Percentiles rank a stretch among this genome's conserved stretches.
Conservation (phyloP, 148 eudicot genomes). For the Rhododendron williamsianum region DNA sequence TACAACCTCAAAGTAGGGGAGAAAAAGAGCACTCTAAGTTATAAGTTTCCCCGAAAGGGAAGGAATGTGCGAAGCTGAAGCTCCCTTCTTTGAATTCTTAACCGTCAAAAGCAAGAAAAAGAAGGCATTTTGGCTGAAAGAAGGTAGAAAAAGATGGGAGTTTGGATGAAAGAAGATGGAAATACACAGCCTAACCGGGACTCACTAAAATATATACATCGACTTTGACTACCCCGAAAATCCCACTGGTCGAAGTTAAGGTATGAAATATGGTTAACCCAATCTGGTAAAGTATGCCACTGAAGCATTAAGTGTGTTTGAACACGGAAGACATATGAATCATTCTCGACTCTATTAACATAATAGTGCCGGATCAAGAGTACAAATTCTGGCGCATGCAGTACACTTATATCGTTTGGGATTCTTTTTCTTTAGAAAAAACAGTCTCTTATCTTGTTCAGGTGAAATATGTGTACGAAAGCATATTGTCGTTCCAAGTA, state of each 20-base stretch:
- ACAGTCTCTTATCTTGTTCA: background rate
- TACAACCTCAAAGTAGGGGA: background rate
- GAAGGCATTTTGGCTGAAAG: background rate
- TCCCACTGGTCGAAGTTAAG: background rate
- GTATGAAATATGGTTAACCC: background rate
- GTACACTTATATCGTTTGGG: background rate
- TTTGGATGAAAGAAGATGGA: background rate
- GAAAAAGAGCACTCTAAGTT: background rate
- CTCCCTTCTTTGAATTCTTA: slow-evolving; percentile 1
- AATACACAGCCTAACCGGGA: background rate
- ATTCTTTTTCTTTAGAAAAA: background rate
- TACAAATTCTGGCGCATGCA: background rate
- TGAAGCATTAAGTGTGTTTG: background rate
- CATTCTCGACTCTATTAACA: background rate
- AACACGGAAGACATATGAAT: background rate
- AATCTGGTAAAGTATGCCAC: background rate
- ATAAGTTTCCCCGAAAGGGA: background rate
- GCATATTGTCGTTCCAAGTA: background rate
- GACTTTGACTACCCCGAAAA: background rate
- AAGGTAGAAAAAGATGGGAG: background rate
- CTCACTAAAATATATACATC: background rate
- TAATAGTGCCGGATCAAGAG: background rate
- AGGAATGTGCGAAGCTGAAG: slow-evolving; percentile 10
- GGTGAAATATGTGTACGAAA: background rate
- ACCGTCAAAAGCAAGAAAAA: background rate